Evolutionary conservation across 1,284 basidiomycete genomes (phyloP), one percentile per base, ranked within the genome.

Genomic region (Marasmius oreades): DNA sequence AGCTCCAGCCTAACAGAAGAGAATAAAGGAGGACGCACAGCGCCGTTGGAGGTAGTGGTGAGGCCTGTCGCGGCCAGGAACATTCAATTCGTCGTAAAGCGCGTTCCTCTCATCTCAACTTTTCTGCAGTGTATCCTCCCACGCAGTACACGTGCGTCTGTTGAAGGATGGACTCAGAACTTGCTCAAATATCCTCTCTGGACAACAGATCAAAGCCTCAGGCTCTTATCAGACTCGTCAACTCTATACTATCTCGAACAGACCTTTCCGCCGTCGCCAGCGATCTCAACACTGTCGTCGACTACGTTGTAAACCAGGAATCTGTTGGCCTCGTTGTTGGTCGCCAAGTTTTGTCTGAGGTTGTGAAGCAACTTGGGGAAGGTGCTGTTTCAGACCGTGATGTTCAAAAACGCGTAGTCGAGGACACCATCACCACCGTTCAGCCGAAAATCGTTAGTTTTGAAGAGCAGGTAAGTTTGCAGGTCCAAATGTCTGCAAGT

Each of bases 401-500:
- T 16, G 64, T 83, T 26, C 80, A 82, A 63, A 90, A 89, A 69
- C 76, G 77, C 53, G 75, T 94, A 53, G 81, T 94, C 20, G 78
- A 92, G 67, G 84, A 87, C 55, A 86, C 86, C 0, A 76, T 96
- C 39, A 75, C 79, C 39, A 81, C 82, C 36, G 76, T 93, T 22
- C 90, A 92, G 66, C 86, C 89, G 1, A 80, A 88, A 56, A 81
- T 86, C 62, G 86, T 86, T 42, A 95, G 92, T 73, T 97, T 93
- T 67, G 96, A 98, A 70, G 95, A 98, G 71, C 94, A 97, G 80
- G 95, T 94, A 66, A 65, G 84, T 70, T 51, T 37, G 14, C 12
- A 28, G 4, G 20, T 39, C 20, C n/a, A 31, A n/a, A n/a, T n/a
- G n/a, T 70, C 51, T 37, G 14, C 12, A 28, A 5, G 20, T 39